Evolutionary conservation across 768 basidiomycete species (phyloP).

Genomic region (Lactarius quietus): DNA sequence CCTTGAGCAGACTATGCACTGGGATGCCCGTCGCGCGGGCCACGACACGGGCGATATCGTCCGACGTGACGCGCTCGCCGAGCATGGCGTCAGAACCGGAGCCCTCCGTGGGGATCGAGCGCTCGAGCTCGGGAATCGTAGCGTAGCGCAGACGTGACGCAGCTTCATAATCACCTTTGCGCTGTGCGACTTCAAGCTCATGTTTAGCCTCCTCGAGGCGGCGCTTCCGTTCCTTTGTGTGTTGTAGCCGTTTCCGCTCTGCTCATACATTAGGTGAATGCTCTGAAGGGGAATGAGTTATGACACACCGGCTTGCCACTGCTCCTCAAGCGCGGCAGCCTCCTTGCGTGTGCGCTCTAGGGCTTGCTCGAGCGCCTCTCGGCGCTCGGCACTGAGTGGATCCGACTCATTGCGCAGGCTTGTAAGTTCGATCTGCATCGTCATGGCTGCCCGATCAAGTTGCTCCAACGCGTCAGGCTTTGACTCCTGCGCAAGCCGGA

Average conservation of each 20-base stretch:
- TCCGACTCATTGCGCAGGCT: conserved; percentile 87
- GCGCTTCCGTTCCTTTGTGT: no score
- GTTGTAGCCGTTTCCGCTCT: conserved; percentile 71
- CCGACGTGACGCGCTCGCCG: conserved; percentile 81
- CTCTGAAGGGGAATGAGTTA: neutral
- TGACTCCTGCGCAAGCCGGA: conserved; percentile 84
- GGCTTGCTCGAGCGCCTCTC: conserved; percentile 60
- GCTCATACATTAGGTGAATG: neutral
- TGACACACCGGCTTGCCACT: conserved; percentile 70
- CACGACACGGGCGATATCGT: conserved; percentile 84
- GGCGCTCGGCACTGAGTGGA: conserved; percentile 73
- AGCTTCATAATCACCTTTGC: conserved; percentile 80
- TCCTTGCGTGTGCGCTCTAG: conserved; percentile 58
- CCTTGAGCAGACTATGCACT: conserved; percentile 81
- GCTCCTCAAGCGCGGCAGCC: conserved; percentile 53
- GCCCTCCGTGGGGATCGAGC: conserved; percentile 56
- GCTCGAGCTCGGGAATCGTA: conserved; percentile 78
- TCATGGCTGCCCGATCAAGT: conserved; percentile 82
- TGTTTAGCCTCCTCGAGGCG: conserved; percentile 84
- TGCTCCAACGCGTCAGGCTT: conserved; percentile 83
- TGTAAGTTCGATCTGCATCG: conserved; percentile 85
- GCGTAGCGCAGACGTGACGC: conserved; percentile 82
- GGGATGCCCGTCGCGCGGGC: conserved; percentile 89
- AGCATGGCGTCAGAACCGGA: conserved; percentile 58
- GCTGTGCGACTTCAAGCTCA: conserved; percentile 83